Percentiles rank a stretch among this genome's conserved stretches.
Conservation (phyloP, 441 rosid genomes). For the Adansonia madagascariensis region DNA sequence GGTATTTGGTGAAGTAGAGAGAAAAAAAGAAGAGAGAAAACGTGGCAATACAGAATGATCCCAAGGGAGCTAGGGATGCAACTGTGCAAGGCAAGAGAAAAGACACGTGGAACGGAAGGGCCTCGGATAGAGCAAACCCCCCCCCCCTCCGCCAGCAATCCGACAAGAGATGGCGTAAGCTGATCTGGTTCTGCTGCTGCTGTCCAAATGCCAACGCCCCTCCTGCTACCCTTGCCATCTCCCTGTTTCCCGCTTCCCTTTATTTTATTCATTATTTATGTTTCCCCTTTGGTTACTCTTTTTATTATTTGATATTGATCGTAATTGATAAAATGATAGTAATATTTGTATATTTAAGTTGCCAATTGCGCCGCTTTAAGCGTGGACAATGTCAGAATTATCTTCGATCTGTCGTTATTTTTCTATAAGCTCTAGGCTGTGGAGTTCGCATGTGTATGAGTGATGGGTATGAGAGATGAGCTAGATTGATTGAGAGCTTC, state of each 20-base stretch:
- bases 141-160: slow-evolving; percentile 5
- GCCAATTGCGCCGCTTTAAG: background rate
- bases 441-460: background rate
- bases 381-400: slow-evolving; percentile 10
- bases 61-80: background rate
- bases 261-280: background rate
- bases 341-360: too few species aligned
- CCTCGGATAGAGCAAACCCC: slow-evolving; percentile 7
- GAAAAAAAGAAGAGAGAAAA: slow-evolving; percentile 15
- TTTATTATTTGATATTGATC: too few species aligned
- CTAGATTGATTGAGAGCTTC: background rate
- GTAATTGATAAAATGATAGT: too few species aligned
- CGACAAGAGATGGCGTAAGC: slow-evolving; percentile 35
- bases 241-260: slow-evolving; percentile 19
- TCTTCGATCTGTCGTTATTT: background rate
- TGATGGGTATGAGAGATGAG: background rate
- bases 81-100: background rate
- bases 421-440: background rate
- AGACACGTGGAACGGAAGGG: slow-evolving; percentile 31
- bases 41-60: slow-evolving; percentile 17
- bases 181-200: slow-evolving; percentile 16
- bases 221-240: background rate
- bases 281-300: too few species aligned
- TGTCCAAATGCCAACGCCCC: background rate
- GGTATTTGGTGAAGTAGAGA: background rate